Conservation (phyloP, 352 stramenopile species). For the Phytophthora idaei region DNA sequence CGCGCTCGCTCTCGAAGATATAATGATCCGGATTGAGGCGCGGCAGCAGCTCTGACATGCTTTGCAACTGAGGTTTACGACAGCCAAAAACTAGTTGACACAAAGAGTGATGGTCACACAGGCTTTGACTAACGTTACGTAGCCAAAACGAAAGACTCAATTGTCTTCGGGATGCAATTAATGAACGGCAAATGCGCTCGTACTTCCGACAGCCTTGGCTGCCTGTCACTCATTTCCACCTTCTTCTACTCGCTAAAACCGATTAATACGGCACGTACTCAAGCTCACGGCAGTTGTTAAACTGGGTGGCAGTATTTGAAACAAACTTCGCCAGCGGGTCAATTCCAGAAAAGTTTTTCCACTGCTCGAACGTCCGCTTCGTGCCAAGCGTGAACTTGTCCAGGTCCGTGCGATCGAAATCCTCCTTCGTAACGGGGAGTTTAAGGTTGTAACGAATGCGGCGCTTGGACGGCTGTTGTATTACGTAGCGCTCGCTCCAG, state of each 20-base stretch:
- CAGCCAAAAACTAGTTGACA: conserved; percentile 6
- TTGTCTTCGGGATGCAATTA: conserved; percentile 7
- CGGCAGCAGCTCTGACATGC: conserved; percentile 10
- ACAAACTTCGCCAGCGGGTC: conserved; percentile 72
- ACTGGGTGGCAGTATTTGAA: conserved; percentile 56
- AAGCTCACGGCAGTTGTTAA: conserved; percentile 74
- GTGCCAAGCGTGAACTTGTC: conserved; percentile 72
- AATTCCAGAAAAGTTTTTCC: conserved; percentile 81
- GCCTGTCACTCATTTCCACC: conserved; percentile 5
- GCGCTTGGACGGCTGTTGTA: conserved; percentile 77
- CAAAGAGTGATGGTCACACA: conserved; percentile 9
- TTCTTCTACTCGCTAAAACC: conserved; percentile 2
- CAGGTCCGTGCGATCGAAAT: conserved; percentile 78
- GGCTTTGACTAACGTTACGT: neutral
- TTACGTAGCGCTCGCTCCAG: conserved; percentile 68
- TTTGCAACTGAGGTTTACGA: conserved; percentile 18
- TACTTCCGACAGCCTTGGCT: conserved; percentile 11
- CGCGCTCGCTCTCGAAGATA: conserved; percentile 64
- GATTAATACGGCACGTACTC: conserved; percentile 68
- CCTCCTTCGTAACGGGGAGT: conserved; percentile 62
- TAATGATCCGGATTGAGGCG: conserved; percentile 58
- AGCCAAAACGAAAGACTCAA: too few relatives aligned
- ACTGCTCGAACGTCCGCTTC: conserved; percentile 81
- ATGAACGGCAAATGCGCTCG: conserved; percentile 18
- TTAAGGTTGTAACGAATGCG: conserved; percentile 70